Evolutionary conservation across 2,329 filamentous ascomycete genomes (phyloP), one percentile per base, ranked within the genome.

Genomic region (Pezicula radicicola): DNA sequence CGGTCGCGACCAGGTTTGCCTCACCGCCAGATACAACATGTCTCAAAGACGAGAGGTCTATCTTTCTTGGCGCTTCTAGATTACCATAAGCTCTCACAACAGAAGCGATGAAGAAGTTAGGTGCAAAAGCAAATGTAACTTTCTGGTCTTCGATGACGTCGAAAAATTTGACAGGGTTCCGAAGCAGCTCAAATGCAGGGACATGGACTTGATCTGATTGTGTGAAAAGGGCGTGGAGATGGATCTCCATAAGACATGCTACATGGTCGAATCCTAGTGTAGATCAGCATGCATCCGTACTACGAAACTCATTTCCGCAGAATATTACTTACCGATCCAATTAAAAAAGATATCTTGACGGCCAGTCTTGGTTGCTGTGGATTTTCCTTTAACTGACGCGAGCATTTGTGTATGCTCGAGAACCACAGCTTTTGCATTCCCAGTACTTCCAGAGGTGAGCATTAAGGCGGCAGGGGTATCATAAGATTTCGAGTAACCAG

Each of bases 401-500:
- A 77, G 42, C 0, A 80, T 56, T 58, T 80, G 76, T 0, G 53
- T 47, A 50, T 79, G 72, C 0, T 60, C 67, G 1, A 80, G 62
- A 1, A 53, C 55, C 0, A 80, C 78, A 0, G 75, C 77, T 60
- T 82, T 82, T 3, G 75, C 66, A 49, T 72, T 70, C 2, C 77
- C 77, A 8, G 74, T 77, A 57, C 74, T 78, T 12, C 78, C 78
- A 2, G 77, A 80, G 0, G 78, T 81, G 3, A 81, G 63, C 73
- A 80, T 76, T 4, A 79, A 60, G 1, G 68, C 54, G 5, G 70
- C 70, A 6, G 61, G 16, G 36, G 58, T 59, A n/a, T 55, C 48
- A 12, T 45, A 13, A 18, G 5, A n/a, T 30, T 46, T 59, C 21
- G 3, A 21, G 21, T 21, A 21, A 21, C 21, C 21, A 21, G 21